Evolutionary conservation across 2,329 filamentous ascomycete genomes (phyloP).

Genomic region (Trichoderma gracile): DNA sequence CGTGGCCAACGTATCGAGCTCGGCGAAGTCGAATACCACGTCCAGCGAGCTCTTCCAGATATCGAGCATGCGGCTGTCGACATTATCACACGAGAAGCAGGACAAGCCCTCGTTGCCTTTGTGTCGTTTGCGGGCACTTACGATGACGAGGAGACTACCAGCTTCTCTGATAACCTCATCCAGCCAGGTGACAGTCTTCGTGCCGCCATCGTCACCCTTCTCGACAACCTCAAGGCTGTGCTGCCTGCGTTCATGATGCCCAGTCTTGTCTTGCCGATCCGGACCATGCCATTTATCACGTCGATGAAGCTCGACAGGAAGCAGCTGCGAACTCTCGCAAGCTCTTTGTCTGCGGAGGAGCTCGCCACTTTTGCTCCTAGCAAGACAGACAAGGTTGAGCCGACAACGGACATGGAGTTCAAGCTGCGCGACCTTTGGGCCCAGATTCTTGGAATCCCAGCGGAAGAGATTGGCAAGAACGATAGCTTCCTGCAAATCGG

Average conservation of each 20-base stretch:
- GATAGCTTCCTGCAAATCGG: conserved; percentile 32
- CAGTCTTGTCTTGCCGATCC: conserved; percentile 26
- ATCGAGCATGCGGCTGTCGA: background rate
- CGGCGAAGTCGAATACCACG: background rate
- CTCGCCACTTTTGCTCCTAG: conserved; percentile 10
- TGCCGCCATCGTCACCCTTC: background rate
- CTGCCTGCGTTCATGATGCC: conserved; percentile 31
- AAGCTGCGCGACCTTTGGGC: conserved; percentile 35
- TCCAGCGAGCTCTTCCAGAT: background rate
- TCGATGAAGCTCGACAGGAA: conserved; percentile 28
- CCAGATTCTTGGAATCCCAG: conserved; percentile 35
- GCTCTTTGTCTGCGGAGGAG: conserved; percentile 16
- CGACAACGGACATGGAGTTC: conserved; percentile 26
- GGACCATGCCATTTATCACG: conserved; percentile 27
- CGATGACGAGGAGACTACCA: background rate
- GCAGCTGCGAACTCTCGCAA: conserved; percentile 7
- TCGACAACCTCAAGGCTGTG: conserved; percentile 21
- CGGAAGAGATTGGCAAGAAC: conserved; percentile 32
- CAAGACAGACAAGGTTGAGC: conserved; percentile 27
- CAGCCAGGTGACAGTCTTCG: conserved; percentile 1
- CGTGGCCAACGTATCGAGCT: background rate
- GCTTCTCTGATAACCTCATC: conserved; percentile 7
- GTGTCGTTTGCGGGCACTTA: conserved; percentile 4
- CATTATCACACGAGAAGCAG: background rate
- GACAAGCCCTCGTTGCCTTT: conserved; percentile 18